These are phyloP conservation scores for Rhodotorula sp. DNA, from an alignment of 1,284 basidiomycete genomes.

Conservation along the genomic window DNA sequence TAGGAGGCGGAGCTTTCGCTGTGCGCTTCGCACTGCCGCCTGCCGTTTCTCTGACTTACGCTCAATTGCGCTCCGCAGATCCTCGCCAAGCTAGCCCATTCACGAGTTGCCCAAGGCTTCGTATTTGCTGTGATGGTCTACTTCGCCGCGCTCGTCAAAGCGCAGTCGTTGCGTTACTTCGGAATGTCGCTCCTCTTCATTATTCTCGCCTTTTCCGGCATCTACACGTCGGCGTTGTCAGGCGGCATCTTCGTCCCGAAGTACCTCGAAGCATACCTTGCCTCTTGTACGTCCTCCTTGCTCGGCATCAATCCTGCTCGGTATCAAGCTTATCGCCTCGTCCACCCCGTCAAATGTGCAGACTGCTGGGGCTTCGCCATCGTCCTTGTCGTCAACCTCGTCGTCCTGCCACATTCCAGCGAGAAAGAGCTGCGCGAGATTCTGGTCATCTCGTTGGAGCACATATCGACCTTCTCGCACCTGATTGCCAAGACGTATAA, in stretches of 20 bases:
- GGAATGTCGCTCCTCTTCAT: constrained; percentile 14
- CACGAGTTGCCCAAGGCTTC: constrained; percentile 51
- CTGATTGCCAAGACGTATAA: constrained; percentile 44
- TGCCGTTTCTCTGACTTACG: not conserved
- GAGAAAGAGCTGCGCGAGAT: constrained; percentile 51
- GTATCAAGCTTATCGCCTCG: not conserved
- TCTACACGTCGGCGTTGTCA: constrained; percentile 36
- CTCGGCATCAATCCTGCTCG: not conserved
- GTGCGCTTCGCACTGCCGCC: constrained; percentile 24
- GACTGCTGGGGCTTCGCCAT: constrained; percentile 44
- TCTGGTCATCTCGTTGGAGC: constrained; percentile 49
- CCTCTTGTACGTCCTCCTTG: not conserved
- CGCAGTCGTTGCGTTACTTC: constrained; percentile 22
- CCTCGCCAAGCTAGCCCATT: constrained; percentile 4
- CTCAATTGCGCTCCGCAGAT: too few relatives aligned
- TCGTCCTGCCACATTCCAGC: constrained; percentile 49
- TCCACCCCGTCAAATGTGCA: not conserved
- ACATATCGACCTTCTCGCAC: constrained; percentile 46
- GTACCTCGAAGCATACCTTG: constrained; percentile 45
- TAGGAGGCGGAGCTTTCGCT: constrained; percentile 48
- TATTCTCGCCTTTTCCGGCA: constrained; percentile 49
- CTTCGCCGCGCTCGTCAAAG: constrained; percentile 32
- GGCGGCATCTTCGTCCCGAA: constrained; percentile 36
- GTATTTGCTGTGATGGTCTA: constrained; percentile 43
- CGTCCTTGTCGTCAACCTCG: constrained; percentile 49